Evolutionary conservation across 2,329 filamentous ascomycete genomes (phyloP).

Genomic region (Lecanoromycetidae sp.): DNA sequence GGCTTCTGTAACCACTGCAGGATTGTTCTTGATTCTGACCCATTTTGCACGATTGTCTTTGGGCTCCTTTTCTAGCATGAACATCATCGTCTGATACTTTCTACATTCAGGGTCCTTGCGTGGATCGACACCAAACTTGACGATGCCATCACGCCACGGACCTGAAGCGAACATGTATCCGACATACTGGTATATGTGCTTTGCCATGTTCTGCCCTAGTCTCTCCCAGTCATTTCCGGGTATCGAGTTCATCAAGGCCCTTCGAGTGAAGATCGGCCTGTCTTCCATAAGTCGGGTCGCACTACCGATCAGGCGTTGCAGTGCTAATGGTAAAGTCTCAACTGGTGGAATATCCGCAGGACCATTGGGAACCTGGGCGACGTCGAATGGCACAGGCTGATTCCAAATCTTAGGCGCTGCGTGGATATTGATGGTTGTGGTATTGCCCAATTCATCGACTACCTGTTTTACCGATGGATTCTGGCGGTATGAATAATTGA

Average conservation of each 20-base stretch:
- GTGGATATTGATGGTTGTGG: conserved; percentile 45
- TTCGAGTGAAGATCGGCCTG: conserved; percentile 76
- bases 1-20: not conserved
- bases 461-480: conserved; percentile 63
- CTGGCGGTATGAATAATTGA: conserved; percentile 52
- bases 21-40: conserved; percentile 12
- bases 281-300: conserved; percentile 56
- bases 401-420: conserved; percentile 47
- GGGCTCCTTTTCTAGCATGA: conserved; percentile 47
- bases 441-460: conserved; percentile 46
- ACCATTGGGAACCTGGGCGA: conserved; percentile 48
- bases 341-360: conserved; percentile 45
- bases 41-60: conserved; percentile 24
- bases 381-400: conserved; percentile 49
- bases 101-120: conserved; percentile 63
- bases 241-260: conserved; percentile 66
- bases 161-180: conserved; percentile 89
- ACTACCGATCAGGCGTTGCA: conserved; percentile 52
- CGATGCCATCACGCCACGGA: conserved; percentile 78
- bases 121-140: conserved; percentile 78
- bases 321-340: conserved; percentile 39
- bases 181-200: conserved; percentile 67
- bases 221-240: conserved; percentile 31
- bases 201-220: conserved; percentile 40
- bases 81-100: conserved; percentile 78